Evolutionary conservation across 2,329 filamentous ascomycete species (phyloP), one percentile per base, ranked within the genome.

Genomic region (Claviceps sp.): DNA sequence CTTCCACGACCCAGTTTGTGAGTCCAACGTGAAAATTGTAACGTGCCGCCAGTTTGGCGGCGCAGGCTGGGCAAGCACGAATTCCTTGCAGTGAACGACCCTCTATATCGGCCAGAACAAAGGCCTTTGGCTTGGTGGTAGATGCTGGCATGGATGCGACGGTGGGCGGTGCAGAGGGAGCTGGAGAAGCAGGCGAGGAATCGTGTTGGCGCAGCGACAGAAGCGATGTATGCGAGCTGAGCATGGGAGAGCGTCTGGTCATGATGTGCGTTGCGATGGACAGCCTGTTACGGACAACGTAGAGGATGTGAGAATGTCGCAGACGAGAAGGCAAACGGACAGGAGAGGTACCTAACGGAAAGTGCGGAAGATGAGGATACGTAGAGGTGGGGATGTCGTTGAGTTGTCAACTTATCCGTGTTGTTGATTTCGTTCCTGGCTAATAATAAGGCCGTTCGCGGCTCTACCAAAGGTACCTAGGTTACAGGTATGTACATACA

Each of bases 101-200:
- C 40, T 68, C 62, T 66, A 72, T 70, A 55, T 70, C 67, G 53
- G 66, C 62, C 22, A 70, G 56, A 9, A 78, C 59, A 66, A 82
- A 80, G 74, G 72, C 74, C 55, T 61, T 64, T 20, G 63, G 59
- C 46, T 47, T 55, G 53, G 23, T 45, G 53, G 48, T n/a, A 3
- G 47, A 52, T 11, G 52, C 20, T 17, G 52, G 9, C 44, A 34
- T 17, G 44, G 44, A 20, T 22, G 16, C 40, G 16, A 13, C 14
- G 16, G 16, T 26, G 48, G 53, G 51, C 5, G 46, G 26, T 50
- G 45, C 47, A 46, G 34, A 14, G 6, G 62, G 57, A 16, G 57
- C 57, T 52, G 66, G 59, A 55, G 53, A 61, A 52, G 29, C 29
- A 34, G 62, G 56, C 17, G 58, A 58, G 53, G 65, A 58, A 56